Base-by-base conservation (phyloP, 768 basidiomycete species). In the Lactarius trivialis region DNA sequence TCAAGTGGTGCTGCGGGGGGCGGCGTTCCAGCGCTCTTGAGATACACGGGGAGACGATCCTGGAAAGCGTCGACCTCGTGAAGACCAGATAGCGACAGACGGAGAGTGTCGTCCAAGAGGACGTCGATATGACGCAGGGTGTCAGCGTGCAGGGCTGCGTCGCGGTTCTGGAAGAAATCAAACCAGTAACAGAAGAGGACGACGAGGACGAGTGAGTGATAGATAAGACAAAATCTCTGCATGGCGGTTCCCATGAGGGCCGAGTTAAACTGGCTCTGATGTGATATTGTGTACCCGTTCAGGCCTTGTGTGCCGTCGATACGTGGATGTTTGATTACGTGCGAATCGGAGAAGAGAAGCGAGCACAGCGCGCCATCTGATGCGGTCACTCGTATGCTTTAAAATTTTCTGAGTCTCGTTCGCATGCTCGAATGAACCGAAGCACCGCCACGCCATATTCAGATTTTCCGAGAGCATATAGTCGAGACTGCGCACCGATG, bases 31-130 rank as follows among this genome's bases (percentile, higher is more conserved):
- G 51, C 5, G 39, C 21, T 9, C 15, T 24, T 41, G n/a, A 51
- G 24, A 39, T 17, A 6, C 19, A 24, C 3, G 24, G 39, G 39
- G 24, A 32, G 7, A 26, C 30, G 26, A 9, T 7, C 37, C 17
- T 41, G 39, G 26, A 41, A 15, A 15, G 11, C 39, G 11, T 15
- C 37, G 21, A 33, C 11, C 41, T 19, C 7, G 32, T 15, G 21
- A 11, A 9, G 54, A 37, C 11, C 9, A 34, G 41, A 33, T 36
- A 53, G 26, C 8, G 50, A 33, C 19, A 45, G 5, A 26, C 34
- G 26, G 4, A 62, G 56, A 36, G 61, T 26, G 7, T 62, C 50
- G 26, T 62, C 56, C 24, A 62, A 43, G 32, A 62, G 14, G 32
- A 33, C 30, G n/a, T 62, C 56, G 32, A 58, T 41, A 8, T 56